Percentiles rank a stretch among this genome's conserved stretches.
These are phyloP conservation scores for Elongisporangium undulatum DNA, from an alignment of 352 stramenopile species.

Conservation along the genomic window DNA sequence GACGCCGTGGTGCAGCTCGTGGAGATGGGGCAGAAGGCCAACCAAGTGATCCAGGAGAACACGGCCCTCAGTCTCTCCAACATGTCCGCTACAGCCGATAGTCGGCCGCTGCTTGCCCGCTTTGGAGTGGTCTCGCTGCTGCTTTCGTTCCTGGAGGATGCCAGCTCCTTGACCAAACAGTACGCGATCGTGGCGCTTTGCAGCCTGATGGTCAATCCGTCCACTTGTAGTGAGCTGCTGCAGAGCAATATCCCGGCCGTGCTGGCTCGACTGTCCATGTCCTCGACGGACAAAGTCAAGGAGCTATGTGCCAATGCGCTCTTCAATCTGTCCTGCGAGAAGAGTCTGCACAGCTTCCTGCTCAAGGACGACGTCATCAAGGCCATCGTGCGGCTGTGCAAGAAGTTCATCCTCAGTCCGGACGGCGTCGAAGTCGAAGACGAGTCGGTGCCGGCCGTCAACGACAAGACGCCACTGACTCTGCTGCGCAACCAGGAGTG, in stretches of 20 bases:
- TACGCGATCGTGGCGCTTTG: constrained; percentile 69
- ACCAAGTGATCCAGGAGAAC: constrained; percentile 59
- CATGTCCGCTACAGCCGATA: constrained; percentile 57
- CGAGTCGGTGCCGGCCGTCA: constrained; percentile 16
- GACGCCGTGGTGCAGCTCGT: constrained; percentile 65
- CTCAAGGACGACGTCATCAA: constrained; percentile 73
- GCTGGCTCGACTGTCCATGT: constrained; percentile 36
- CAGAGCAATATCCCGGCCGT: constrained; percentile 61
- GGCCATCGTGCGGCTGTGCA: constrained; percentile 62
- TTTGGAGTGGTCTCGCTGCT: constrained; percentile 70
- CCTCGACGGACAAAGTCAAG: constrained; percentile 45
- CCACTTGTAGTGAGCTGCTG: constrained; percentile 58
- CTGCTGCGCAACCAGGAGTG: constrained; percentile 66
- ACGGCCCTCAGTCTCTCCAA: constrained; percentile 72
- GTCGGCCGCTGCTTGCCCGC: constrained; percentile 45
- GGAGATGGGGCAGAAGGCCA: constrained; percentile 47
- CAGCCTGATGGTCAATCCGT: constrained; percentile 51
- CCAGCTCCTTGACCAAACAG: constrained; percentile 47
- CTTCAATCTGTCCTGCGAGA: constrained; percentile 79
- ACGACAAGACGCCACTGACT: constrained; percentile 33
- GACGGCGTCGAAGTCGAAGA: constrained; percentile 60
- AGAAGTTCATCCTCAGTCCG: constrained; percentile 34
- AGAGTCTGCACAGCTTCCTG: constrained; percentile 54
- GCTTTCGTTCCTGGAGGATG: constrained; percentile 59
- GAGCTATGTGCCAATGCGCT: constrained; percentile 73